Evolutionary conservation across 306 rosid genomes (phyloP).

Genomic region (Morella rubra): DNA sequence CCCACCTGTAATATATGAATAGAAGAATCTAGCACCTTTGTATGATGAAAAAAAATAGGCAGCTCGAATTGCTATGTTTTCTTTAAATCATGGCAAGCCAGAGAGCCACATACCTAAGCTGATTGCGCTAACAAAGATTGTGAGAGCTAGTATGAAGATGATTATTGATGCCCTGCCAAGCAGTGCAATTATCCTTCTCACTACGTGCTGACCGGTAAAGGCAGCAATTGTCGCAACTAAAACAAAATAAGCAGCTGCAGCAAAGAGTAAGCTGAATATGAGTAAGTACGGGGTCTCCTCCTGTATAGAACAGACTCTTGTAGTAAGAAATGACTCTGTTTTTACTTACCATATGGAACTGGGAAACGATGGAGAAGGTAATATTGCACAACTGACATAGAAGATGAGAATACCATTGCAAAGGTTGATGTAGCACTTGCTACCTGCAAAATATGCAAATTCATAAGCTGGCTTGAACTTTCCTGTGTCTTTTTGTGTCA

Average conservation of each 20-base stretch:
- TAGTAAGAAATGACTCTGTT: background rate
- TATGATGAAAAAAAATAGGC: background rate
- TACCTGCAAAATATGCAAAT: slow-evolving; percentile 40
- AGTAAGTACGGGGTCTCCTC: background rate
- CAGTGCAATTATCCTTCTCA: slow-evolving; percentile 60
- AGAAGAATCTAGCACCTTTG: slow-evolving; percentile 1
- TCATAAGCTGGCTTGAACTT: background rate
- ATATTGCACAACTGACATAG: slow-evolving; percentile 80
- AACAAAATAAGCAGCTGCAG: slow-evolving; percentile 64
- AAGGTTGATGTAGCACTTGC: slow-evolving; percentile 86
- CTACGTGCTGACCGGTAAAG: slow-evolving; percentile 71
- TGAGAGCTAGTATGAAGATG: slow-evolving; percentile 70
- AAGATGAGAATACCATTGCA: slow-evolving; percentile 71
- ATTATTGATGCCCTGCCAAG: slow-evolving; percentile 75
- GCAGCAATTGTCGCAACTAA: slow-evolving; percentile 71
- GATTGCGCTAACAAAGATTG: slow-evolving; percentile 77
- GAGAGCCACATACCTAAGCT: slow-evolving; percentile 57
- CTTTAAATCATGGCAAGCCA: slow-evolving; percentile 4
- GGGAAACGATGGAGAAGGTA: slow-evolving; percentile 71
- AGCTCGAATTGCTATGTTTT: background rate
- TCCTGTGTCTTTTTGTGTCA: background rate
- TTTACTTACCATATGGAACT: slow-evolving; percentile 60
- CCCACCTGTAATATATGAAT: slow-evolving; percentile 49
- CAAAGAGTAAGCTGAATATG: slow-evolving; percentile 18
- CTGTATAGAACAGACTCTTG: background rate